These are phyloP conservation scores for Cystobasidium pallidum DNA, from an alignment of 1,284 basidiomycete genomes.

Conservation along the genomic window DNA sequence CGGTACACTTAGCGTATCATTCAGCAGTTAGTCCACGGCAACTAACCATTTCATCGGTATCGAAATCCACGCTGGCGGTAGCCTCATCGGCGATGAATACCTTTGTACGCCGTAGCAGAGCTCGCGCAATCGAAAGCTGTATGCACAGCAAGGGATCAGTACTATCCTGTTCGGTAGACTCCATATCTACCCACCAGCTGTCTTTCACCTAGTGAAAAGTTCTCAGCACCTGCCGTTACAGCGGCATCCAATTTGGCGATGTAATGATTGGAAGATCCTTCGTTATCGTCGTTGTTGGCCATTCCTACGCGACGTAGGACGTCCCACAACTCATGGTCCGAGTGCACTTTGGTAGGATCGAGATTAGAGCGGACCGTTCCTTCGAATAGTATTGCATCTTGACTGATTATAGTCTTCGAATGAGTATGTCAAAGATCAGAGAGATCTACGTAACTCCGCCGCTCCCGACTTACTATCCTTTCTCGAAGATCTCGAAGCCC, in stretches of 20 bases:
- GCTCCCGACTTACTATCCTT: conserved; percentile 82
- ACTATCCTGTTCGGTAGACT: neutral
- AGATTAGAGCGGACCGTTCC: conserved; percentile 58
- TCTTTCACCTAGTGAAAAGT: conserved; percentile 42
- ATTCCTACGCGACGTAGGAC: conserved; percentile 45
- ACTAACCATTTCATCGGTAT: conserved; percentile 52
- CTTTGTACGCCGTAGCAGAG: conserved; percentile 30
- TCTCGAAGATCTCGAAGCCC: conserved; percentile 75
- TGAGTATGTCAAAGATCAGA: neutral
- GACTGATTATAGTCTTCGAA: conserved; percentile 45
- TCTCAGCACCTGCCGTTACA: conserved; percentile 45
- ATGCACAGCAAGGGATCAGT: neutral
- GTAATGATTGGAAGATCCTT: neutral
- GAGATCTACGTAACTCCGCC: conserved; percentile 48
- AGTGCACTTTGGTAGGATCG: conserved; percentile 47
- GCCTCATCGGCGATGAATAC: conserved; percentile 68
- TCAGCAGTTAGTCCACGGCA: neutral
- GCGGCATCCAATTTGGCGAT: conserved; percentile 45
- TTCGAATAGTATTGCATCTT: conserved; percentile 42
- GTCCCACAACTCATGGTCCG: conserved; percentile 42
- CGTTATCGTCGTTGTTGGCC: conserved; percentile 27
- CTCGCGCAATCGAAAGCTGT: conserved; percentile 39
- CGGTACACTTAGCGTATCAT: conserved; percentile 6
- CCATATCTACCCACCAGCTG: conserved; percentile 30
- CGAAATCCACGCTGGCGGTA: conserved; percentile 62